phyloP scores from a whole-genome alignment of 305 asterid genomes.

The Galium porrigens region DNA sequence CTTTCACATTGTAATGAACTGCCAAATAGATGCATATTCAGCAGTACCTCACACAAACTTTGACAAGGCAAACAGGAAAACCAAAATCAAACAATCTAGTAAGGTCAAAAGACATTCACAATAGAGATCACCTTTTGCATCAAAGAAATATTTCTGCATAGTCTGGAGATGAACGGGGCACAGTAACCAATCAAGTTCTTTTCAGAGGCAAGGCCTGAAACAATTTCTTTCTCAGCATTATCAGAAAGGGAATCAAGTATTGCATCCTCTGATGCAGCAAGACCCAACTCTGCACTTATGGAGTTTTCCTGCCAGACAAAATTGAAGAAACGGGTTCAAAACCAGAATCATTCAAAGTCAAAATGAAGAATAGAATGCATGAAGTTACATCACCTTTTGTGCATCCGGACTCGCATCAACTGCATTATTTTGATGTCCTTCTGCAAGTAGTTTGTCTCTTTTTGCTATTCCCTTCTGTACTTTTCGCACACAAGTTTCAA shows the following conservation, averaged over 20 bases:
- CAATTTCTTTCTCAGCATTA: slow-evolving; percentile 78
- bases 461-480: slow-evolving; percentile 61
- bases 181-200: slow-evolving; percentile 76
- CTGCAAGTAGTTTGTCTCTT: slow-evolving; percentile 49
- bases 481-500: slow-evolving; percentile 56
- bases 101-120: not conserved
- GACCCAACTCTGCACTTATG: slow-evolving; percentile 75
- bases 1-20: not conserved
- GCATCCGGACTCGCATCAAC: slow-evolving; percentile 18
- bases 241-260: slow-evolving; percentile 66
- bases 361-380: not conserved
- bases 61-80: not conserved
- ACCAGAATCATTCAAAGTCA: slow-evolving; percentile 2
- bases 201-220: slow-evolving; percentile 40
- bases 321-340: slow-evolving; percentile 13
- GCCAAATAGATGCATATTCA: slow-evolving; percentile 5
- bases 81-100: not conserved
- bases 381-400: slow-evolving; percentile 17
- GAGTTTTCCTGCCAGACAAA: slow-evolving; percentile 43
- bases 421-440: slow-evolving; percentile 25
- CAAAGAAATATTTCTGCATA: slow-evolving; percentile 70
- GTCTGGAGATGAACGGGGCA: slow-evolving; percentile 52
- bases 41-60: not conserved
- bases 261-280: slow-evolving; percentile 89
- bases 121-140: slow-evolving; percentile 68